phyloP scores from a whole-genome alignment of 2,329 filamentous ascomycete genomes.

The Rhynchosporium graminicola region DNA sequence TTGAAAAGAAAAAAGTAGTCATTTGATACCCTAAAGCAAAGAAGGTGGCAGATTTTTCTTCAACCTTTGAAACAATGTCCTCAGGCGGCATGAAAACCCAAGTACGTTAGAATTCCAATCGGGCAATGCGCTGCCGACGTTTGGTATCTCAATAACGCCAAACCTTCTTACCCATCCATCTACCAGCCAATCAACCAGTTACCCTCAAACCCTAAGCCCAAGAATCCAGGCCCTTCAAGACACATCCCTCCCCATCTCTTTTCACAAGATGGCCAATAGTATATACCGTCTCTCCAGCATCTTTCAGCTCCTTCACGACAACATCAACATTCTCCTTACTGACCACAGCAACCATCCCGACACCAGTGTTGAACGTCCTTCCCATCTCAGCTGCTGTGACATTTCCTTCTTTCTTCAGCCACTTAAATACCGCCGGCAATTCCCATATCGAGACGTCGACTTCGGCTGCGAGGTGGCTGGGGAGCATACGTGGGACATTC shows the following conservation, averaged over 20 bases:
- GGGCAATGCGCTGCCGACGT: slow-evolving; percentile 8
- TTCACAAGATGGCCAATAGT: slow-evolving; percentile 71
- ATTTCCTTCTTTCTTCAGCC: slow-evolving; percentile 75
- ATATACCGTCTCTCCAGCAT: slow-evolving; percentile 74
- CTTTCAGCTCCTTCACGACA: slow-evolving; percentile 61
- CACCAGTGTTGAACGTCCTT: slow-evolving; percentile 88
- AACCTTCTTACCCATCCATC: not conserved
- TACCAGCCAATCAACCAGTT: not conserved
- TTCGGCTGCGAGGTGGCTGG: slow-evolving; percentile 70
- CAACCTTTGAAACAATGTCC: no score
- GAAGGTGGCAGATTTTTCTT: no score
- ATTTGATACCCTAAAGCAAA: no score
- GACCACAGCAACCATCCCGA: slow-evolving; percentile 92
- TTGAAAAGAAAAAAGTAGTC: no score
- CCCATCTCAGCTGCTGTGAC: slow-evolving; percentile 80
- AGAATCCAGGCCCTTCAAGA: slow-evolving; percentile 56
- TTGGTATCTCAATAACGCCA: slow-evolving; percentile 32
- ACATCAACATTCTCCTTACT: slow-evolving; percentile 61
- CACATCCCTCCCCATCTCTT: slow-evolving; percentile 59
- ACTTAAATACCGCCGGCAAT: slow-evolving; percentile 77
- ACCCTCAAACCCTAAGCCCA: slow-evolving; percentile 35
- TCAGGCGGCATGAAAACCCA: no score
- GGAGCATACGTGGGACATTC: slow-evolving; percentile 94
- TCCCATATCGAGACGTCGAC: slow-evolving; percentile 78
- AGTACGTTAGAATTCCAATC: no score